Evolutionary conservation across 2,329 filamentous ascomycete species (phyloP), one percentile per base, ranked within the genome.

Genomic region (Microdochium trichocladiopsis): DNA sequence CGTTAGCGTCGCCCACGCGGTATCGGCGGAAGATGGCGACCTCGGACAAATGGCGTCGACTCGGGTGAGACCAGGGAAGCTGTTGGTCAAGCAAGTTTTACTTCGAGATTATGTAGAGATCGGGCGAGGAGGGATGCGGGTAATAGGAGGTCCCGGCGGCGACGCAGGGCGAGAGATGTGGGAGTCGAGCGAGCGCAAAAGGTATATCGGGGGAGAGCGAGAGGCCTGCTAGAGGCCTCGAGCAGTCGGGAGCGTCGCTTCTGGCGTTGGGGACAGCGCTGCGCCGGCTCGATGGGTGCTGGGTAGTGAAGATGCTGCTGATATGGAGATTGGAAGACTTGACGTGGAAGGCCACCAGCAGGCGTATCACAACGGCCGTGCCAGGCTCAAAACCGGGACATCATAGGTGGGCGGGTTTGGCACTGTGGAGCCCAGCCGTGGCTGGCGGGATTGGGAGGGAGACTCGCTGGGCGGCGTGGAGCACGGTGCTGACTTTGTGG

Each of bases 121-220:
- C 41, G 41, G 41, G 16, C 6, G 6, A 8, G n/a, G 41, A 5
- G 12, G 18, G n/a, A 45, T 45, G 41, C 41, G 41, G 41, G 41
- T 18, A 45, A 45, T 45, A 45, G 41, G 41, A 45, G 41, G 41
- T 45, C 18, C n/a, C n/a, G 21, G 41, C 41, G 22, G 22, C 14
- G 18, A 22, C 18, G 41, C 49, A 56, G 51, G 54, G 54, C 49
- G 56, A 53, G 53, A 55, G 52, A 56, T 48, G 53, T 52, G 55
- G 18, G 14, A 3, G 41, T 45, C 41, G 41, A 45, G 41, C 41
- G 41, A 45, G 41, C n/a, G 41, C 18, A 8, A 22, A 12, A 23
- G 41, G 3, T 10, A 18, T 23, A 18, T 45, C 21, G 41, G n/a
- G 6, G 41, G 41, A 18, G 12, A 18, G 16, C 12, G 6, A 18